Conservation (phyloP, 768 basidiomycete genomes). For the Calvatia gigantea region DNA sequence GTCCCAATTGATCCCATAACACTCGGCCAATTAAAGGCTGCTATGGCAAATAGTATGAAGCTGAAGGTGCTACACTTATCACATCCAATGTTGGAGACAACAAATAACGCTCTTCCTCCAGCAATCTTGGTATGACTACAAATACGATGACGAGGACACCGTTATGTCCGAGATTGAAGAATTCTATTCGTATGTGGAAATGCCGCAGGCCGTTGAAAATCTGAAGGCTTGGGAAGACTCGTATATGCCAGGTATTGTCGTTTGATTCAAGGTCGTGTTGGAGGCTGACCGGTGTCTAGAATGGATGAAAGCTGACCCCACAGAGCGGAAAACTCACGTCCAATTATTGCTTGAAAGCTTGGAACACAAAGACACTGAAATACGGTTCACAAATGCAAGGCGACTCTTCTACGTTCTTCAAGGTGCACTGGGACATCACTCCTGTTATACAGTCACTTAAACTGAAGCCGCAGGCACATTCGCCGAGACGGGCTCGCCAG, state of each 20-base stretch:
- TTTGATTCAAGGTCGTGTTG: too few relatives aligned
- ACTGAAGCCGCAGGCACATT: constrained; percentile 65
- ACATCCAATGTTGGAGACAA: not conserved
- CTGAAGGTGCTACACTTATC: constrained; percentile 53
- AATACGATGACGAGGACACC: constrained; percentile 95
- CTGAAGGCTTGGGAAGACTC: constrained; percentile 85
- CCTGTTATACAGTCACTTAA: not conserved
- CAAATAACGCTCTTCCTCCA: constrained; percentile 28
- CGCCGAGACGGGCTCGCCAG: constrained; percentile 85
- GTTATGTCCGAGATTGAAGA: constrained; percentile 96
- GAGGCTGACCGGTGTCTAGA: too few relatives aligned
- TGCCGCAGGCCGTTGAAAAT: constrained; percentile 86
- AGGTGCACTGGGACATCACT: constrained; percentile 45
- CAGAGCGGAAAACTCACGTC: constrained; percentile 68
- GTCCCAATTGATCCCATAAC: constrained; percentile 69
- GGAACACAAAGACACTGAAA: constrained; percentile 81
- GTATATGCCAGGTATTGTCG: constrained; percentile 60
- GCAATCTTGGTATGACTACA: constrained; percentile 89
- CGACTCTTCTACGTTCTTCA: constrained; percentile 89
- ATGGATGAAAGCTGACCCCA: constrained; percentile 70
- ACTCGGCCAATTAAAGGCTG: constrained; percentile 74
- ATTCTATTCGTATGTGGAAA: constrained; percentile 97
- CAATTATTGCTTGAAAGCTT: constrained; percentile 82
- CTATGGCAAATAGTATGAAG: constrained; percentile 66
- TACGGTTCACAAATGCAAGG: constrained; percentile 83